Evolutionary conservation across 495 filamentous ascomycete species (phyloP), one percentile per base, ranked within the genome.

Genomic region (Hypomontagnella monticulosa): DNA sequence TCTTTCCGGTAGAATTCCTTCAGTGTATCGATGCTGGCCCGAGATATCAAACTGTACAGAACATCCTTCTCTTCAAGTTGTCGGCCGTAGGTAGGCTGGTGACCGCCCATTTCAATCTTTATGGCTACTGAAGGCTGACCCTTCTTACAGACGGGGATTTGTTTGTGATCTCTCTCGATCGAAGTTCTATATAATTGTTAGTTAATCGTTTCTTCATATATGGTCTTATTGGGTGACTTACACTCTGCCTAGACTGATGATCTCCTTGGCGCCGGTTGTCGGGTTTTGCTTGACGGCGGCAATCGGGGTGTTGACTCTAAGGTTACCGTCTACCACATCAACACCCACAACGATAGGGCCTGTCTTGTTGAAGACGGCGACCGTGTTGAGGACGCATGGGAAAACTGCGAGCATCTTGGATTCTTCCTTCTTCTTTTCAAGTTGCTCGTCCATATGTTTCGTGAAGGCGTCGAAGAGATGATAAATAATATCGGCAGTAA

Each of bases 401-500:
- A 98, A 99, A 62, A 99, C 93, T 37, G 96, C 96, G 49, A 93
- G 81, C 68, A 97, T 82, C 80, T 98, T 98, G 66, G 89, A 91
- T 71, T 99, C 94, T 70, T 97, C 95, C 82, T 97, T 97, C 78
- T 91, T 91, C 83, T 91, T 87, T 77, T 96, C 93, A 9, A 86
- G 84, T 61, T 97, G 81, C 66, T 89, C 81, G 12, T 88, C 88
- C 88, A 97, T 96, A 75, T 98, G 93, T 78, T 90, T 91, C 38
- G 91, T 97, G 81, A 98, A 99, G 63, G 88, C 83, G 73, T 99
- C 96, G 75, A 99, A 99, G 52, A 99, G 82, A 75, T 99, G 96
- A 74, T 99, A 99, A 64, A 99, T 99, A 70, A 99, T 99, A 69
- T 99, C 93, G 4, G 96, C 96, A 0, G 92, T 96, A 82, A 98